Evolutionary conservation across 2,329 filamentous ascomycete species (phyloP).

Genomic region (Myriangium duriaei): DNA sequence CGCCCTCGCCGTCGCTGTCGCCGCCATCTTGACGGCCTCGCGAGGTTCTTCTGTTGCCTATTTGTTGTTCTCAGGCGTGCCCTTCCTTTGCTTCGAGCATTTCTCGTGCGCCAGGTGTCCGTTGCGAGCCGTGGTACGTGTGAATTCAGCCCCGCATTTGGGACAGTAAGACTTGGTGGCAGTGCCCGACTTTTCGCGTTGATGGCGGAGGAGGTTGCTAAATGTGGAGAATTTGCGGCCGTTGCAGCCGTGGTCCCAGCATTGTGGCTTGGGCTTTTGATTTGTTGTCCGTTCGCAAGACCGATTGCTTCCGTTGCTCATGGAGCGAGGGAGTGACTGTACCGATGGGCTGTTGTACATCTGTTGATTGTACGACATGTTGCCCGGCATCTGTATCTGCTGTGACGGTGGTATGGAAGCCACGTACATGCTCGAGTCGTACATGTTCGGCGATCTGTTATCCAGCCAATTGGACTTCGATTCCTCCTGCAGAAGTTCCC

Average conservation of each 20-base stretch:
- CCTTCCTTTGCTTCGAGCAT: slow-evolving; percentile 60
- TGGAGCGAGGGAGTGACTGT: slow-evolving; percentile 7
- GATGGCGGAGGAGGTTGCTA: slow-evolving; percentile 84
- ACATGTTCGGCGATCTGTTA: slow-evolving; percentile 20
- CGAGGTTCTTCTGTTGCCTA: too few relatives aligned
- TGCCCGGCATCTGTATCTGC: slow-evolving; percentile 2
- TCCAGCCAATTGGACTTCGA: neutral
- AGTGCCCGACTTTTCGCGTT: slow-evolving; percentile 86
- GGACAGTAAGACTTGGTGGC: slow-evolving; percentile 81
- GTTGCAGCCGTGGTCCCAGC: slow-evolving; percentile 95
- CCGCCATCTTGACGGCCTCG: too few relatives aligned
- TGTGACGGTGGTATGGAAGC: slow-evolving; percentile 12
- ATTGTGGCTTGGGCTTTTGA: slow-evolving; percentile 69
- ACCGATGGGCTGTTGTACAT: slow-evolving; percentile 6
- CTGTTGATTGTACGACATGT: slow-evolving; percentile 1
- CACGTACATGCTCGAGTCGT: slow-evolving; percentile 19
- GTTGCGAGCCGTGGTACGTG: slow-evolving; percentile 75
- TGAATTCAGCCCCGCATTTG: slow-evolving; percentile 87
- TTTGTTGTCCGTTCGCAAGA: slow-evolving; percentile 23
- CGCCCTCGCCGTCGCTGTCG: too few relatives aligned
- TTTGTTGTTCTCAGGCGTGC: slow-evolving; percentile 22
- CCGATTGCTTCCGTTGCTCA: slow-evolving; percentile 13
- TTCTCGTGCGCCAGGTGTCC: slow-evolving; percentile 81
- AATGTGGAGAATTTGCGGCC: slow-evolving; percentile 93
- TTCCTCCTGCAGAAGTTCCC: neutral